Percentiles rank a stretch among this genome's conserved stretches.
These are phyloP conservation scores for Umbelopsis vinacea DNA, from an alignment of 192 early-diverging fungal genomes.

Conservation along the genomic window DNA sequence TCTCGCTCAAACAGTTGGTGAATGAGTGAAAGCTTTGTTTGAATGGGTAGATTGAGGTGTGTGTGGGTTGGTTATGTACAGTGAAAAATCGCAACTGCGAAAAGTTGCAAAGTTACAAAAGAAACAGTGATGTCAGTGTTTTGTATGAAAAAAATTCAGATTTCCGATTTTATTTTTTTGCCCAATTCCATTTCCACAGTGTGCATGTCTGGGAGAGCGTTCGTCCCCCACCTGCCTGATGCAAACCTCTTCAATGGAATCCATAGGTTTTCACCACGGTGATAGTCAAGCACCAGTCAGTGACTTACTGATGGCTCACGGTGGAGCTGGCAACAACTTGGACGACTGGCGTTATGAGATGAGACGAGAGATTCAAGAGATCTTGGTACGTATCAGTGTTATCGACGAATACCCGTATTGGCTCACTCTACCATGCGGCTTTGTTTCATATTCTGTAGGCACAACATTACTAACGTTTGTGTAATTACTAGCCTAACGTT, in stretches of 20 bases:
- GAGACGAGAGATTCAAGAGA: conserved; percentile 82
- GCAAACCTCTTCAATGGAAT: conserved; percentile 14
- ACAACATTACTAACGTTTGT: not conserved
- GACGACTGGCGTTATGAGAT: conserved; percentile 75
- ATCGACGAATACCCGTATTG: too few species aligned
- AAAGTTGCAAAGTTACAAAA: conserved; percentile 5
- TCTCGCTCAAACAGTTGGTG: not conserved
- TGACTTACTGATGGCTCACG: conserved; percentile 6
- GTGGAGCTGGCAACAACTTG: conserved; percentile 12
- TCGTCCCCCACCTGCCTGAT: not conserved
- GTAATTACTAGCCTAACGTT: conserved; percentile 57
- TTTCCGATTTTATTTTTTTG: too few species aligned
- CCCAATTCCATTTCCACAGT: not conserved
- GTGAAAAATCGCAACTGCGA: not conserved
- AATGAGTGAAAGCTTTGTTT: conserved; percentile 15
- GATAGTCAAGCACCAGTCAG: not conserved
- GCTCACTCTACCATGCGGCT: too few species aligned
- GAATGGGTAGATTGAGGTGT: conserved; percentile 1
- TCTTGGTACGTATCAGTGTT: conserved; percentile 44
- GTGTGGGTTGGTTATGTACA: conserved; percentile 16
- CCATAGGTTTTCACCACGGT: not conserved
- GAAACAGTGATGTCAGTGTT: conserved; percentile 10
- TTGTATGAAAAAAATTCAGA: not conserved
- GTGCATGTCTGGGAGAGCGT: not conserved
- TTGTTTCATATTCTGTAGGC: not conserved